Base-by-base conservation (phyloP, 2,329 filamentous ascomycete genomes). In the Diaporthe sp. region DNA sequence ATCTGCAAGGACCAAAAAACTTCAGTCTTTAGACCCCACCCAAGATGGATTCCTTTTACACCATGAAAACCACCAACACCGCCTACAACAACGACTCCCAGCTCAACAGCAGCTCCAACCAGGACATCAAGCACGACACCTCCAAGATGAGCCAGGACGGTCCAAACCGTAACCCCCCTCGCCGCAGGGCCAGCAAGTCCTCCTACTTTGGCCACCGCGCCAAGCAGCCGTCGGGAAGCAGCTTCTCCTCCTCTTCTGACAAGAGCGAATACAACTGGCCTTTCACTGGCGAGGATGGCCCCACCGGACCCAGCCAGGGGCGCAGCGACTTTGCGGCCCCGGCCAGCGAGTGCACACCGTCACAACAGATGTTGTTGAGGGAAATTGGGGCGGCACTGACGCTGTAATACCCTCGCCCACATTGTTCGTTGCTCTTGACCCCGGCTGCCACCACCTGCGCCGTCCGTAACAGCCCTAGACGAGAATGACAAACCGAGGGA, bases 321-420 rank as follows among this genome's bases (percentile, higher is more conserved):
- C 53, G 53, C 46, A 69, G 49, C 34, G 65, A 39, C 49, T 69
- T 69, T 55, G 49, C 12, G 13, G 15, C 46, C 22, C 46, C 46
- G 3, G 62, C 62, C 46, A 39, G 31, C 65, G 69, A 72, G 69
- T 28, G 15, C 55, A 59, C 49, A 37, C 71, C 58, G 13, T 65
- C 70, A 34, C 71, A 73, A 57, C 71, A 55, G 49, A 65, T 59
- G 58, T 8, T 73, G 15, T 4, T 73, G 46, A 61, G 49, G n/a
- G 71, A 73, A 28, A 73, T 73, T 9, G 71, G 71, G 8, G 71
- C 71, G 15, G 71, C 71, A 10, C 49, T 73, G 49, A 73, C 71
- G 17, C 25, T 73, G 49, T 69, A 22, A 69, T 42, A 9, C n/a
- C 37, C 34, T 44, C 17, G 31, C 46, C 42, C 25, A 55, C 22